Evolutionary conservation across 306 rosid species (phyloP), one percentile per base, ranked within the genome.

Genomic region (Malus asiatica): DNA sequence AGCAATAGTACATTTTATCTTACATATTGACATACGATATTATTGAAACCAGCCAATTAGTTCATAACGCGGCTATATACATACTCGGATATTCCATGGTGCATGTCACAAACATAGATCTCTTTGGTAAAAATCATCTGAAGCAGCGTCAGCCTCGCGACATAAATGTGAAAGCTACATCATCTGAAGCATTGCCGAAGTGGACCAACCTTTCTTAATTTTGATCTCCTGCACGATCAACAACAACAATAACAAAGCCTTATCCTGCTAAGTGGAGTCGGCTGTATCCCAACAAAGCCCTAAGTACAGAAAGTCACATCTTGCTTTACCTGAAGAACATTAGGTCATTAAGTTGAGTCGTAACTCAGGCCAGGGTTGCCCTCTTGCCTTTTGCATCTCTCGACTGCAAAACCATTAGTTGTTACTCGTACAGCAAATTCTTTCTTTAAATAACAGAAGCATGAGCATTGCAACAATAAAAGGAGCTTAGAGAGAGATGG

Each of bases 321-420:
- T 52, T 19, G 64, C 64, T 35, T 32, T 38, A 72, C 67, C 67
- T 14, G 55, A 23, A 59, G 53, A 58, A 59, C 51, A 14, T 8
- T 3, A 60, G 58, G 35, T 27, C 68, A 22, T 16, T 19, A n/a
- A 62, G 33, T 25, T 72, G 19, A 25, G 27, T 27, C 20, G 19
- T 60, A 45, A 42, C 42, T 87, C 87, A 94, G 12, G 98, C 98
- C 76, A 95, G 88, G 66, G 98, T 95, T 76, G 97, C 93, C 80
- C 89, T 83, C 91, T 92, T 95, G 81, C 98, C 98, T 80, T 92
- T 95, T 42, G 92, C 84, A 76, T 90, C 96, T 87, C 97, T 95
- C 52, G 96, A 84, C 98, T 92, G 93, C 90, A 88, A 66, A 76
- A 22, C 67, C 64, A 23, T 69, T 62, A 14, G 20, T 68, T 62